phyloP scores from a whole-genome alignment of 1,284 basidiomycete genomes.

The Cryptococcus sp. region DNA sequence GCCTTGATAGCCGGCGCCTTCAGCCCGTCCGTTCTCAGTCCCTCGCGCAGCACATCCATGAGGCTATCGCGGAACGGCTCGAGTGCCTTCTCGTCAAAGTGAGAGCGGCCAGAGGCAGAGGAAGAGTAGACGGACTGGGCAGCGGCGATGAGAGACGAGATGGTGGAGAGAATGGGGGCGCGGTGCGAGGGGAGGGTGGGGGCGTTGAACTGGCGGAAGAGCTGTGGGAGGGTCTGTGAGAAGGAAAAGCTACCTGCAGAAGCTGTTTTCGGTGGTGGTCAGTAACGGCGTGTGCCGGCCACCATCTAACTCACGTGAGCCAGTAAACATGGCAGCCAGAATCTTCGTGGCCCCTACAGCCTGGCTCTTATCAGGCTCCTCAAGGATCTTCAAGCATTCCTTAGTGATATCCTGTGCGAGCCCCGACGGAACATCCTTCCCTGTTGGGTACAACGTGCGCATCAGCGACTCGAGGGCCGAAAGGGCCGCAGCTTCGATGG shows the following conservation, averaged over 20 bases:
- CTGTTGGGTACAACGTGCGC: constrained; percentile 61
- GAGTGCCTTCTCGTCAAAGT: constrained; percentile 53
- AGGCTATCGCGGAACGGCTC: constrained; percentile 70
- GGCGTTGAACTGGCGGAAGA: constrained; percentile 70
- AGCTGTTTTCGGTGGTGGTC: constrained; percentile 52
- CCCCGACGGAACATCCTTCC: constrained; percentile 51
- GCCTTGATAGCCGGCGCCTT: constrained; percentile 57
- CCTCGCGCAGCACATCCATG: constrained; percentile 45
- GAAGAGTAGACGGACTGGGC: constrained; percentile 42
- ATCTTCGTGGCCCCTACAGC: constrained; percentile 79
- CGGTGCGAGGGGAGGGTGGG: constrained; percentile 74
- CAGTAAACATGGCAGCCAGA: constrained; percentile 68
- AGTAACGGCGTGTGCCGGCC: background rate
- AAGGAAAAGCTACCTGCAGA: constrained; percentile 67
- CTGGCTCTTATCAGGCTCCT: constrained; percentile 86
- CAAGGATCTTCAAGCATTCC: constrained; percentile 72
- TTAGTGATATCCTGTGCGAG: constrained; percentile 70
- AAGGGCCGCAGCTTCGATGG: constrained; percentile 70
- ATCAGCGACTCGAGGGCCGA: constrained; percentile 67
- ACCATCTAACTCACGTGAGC: constrained; percentile 61
- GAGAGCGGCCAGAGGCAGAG: constrained; percentile 25
- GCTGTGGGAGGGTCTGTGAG: constrained; percentile 64
- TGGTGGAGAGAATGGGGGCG: constrained; percentile 63
- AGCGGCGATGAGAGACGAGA: constrained; percentile 50
- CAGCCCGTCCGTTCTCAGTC: constrained; percentile 52